Conservation (phyloP, 1,284 basidiomycete species). For the Grifola frondosa region DNA sequence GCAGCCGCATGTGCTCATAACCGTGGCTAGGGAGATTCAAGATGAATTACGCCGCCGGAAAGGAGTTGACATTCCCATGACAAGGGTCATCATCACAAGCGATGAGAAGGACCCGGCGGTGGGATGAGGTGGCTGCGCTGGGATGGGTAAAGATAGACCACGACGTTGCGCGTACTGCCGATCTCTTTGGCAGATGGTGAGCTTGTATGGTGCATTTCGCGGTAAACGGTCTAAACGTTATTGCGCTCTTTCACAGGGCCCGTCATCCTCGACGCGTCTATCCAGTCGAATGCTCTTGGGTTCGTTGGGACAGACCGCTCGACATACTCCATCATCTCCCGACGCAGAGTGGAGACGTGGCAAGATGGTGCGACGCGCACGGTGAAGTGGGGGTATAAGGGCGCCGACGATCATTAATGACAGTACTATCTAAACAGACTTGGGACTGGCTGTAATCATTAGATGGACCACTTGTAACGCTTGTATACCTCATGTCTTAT, state of each 20-base stretch:
- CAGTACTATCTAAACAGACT: too few species aligned
- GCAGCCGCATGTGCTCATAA: neutral
- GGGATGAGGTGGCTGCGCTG: constrained; percentile 53
- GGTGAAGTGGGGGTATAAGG: constrained; percentile 55
- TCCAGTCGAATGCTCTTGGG: constrained; percentile 62
- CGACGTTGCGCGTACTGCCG: constrained; percentile 43
- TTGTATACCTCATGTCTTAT: too few species aligned
- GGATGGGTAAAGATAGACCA: constrained; percentile 69
- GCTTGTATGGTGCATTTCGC: constrained; percentile 18
- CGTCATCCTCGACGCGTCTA: constrained; percentile 65
- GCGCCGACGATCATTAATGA: constrained; percentile 36
- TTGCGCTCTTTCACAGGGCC: constrained; percentile 49
- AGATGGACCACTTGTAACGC: too few species aligned
- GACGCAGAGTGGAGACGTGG: constrained; percentile 65
- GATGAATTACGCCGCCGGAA: constrained; percentile 49
- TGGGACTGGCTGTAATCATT: too few species aligned
- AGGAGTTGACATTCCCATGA: constrained; percentile 44
- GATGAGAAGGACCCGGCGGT: constrained; percentile 68
- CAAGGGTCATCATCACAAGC: constrained; percentile 68
- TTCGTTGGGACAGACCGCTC: constrained; percentile 71
- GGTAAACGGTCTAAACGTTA: neutral
- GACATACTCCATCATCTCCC: constrained; percentile 67
- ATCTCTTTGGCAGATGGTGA: constrained; percentile 59
- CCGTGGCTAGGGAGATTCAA: constrained; percentile 48
- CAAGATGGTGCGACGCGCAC: constrained; percentile 49